Conservation (phyloP, 345 rosid species). For the Eucalyptus marginata region DNA sequence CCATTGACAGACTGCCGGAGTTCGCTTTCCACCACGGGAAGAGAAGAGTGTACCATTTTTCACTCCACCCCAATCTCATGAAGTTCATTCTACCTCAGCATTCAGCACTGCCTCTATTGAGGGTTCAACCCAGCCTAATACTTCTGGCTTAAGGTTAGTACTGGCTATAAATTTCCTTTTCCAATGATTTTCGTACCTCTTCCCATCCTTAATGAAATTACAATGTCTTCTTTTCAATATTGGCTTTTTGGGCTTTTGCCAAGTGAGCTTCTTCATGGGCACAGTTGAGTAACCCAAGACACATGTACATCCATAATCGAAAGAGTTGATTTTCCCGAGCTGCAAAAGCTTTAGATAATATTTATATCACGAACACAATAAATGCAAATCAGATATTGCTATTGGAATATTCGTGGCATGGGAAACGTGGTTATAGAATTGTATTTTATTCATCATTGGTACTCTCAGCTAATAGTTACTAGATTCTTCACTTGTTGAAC, state of each 20-base stretch:
- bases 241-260: neutral
- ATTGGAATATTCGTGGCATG: neutral
- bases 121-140: constrained; percentile 68
- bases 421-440: neutral
- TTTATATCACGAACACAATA: neutral
- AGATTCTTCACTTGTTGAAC: neutral
- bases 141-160: constrained; percentile 64
- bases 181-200: neutral
- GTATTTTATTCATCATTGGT: neutral
- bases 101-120: constrained; percentile 70
- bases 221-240: neutral
- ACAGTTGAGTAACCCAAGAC: neutral
- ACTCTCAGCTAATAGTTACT: neutral
- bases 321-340: neutral
- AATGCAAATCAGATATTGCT: neutral
- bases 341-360: neutral
- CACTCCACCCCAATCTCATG: constrained; percentile 91
- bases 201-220: neutral
- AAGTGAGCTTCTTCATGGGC: neutral
- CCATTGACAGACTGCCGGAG: constrained; percentile 46
- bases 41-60: constrained; percentile 76
- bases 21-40: constrained; percentile 80
- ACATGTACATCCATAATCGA: neutral
- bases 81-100: constrained; percentile 22
- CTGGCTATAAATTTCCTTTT: neutral